These are phyloP conservation scores for Amauroascus niger DNA, from an alignment of 2,329 filamentous ascomycete genomes.

Conservation along the genomic window DNA sequence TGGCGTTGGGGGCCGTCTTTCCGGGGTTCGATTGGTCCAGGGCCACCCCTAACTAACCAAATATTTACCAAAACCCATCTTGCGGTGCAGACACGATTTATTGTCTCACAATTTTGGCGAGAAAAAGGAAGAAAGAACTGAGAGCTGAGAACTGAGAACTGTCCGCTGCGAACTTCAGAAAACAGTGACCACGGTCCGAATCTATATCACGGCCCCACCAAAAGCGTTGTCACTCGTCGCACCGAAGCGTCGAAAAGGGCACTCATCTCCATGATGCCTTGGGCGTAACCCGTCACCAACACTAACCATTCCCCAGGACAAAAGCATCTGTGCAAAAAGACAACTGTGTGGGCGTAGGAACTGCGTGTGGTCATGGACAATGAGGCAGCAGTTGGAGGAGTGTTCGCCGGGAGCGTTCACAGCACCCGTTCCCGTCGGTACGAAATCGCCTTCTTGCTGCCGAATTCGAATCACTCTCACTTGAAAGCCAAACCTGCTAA, in stretches of 20 bases:
- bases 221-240: background rate
- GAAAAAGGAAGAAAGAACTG: background rate
- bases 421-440: conserved; percentile 13
- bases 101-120: background rate
- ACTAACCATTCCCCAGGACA: background rate
- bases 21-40: conserved; percentile 2
- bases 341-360: background rate
- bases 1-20: background rate
- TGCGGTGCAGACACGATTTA: too few relatives aligned
- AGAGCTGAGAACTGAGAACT: background rate
- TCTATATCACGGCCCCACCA: background rate
- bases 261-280: conserved; percentile 7
- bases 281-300: background rate
- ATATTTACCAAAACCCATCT: background rate
- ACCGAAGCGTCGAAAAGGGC: background rate
- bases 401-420: conserved; percentile 8
- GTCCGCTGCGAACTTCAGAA: background rate
- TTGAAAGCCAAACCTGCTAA: background rate
- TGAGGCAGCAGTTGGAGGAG: conserved; percentile 9
- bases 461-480: background rate
- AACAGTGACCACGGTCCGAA: background rate
- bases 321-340: background rate
- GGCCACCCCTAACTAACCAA: background rate
- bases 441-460: background rate
- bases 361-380: conserved; percentile 11